Percentiles rank a stretch among this genome's conserved stretches.
Evolutionary conservation across 495 filamentous ascomycete genomes (phyloP).

Genomic region (Annulohypoxylon maeteangense): DNA sequence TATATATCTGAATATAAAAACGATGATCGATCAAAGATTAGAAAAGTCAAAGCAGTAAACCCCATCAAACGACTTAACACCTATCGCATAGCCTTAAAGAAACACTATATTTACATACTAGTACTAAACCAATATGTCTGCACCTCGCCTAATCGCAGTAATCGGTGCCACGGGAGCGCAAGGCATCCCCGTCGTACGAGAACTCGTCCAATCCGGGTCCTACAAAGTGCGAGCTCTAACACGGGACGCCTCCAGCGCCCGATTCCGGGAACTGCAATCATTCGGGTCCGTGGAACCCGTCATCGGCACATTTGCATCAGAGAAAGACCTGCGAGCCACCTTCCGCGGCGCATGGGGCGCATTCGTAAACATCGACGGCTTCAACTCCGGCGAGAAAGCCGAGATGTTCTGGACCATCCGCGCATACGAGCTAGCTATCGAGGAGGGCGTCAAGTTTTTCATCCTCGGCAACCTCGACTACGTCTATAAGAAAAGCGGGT

Average conservation of each 20-base stretch:
- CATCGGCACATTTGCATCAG: conserved; percentile 58
- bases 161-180: conserved; percentile 68
- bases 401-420: conserved; percentile 67
- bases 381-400: conserved; percentile 62
- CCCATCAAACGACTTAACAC: background rate
- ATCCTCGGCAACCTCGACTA: conserved; percentile 64
- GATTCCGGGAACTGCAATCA: conserved; percentile 53
- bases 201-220: conserved; percentile 52
- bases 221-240: conserved; percentile 63
- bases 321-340: conserved; percentile 54
- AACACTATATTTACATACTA: background rate
- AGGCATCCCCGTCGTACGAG: conserved; percentile 61
- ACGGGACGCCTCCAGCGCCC: conserved; percentile 53
- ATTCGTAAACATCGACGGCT: conserved; percentile 67
- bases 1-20: conserved; percentile 7
- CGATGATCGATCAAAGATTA: background rate
- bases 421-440: conserved; percentile 64
- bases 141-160: conserved; percentile 52
- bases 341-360: conserved; percentile 60
- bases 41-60: background rate
- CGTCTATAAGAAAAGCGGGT: conserved; percentile 57
- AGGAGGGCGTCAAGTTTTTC: conserved; percentile 62
- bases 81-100: conserved; percentile 1
- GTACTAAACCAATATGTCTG: conserved; percentile 34
- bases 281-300: conserved; percentile 55